Percentiles rank a stretch among this genome's conserved stretches.
These are phyloP conservation scores for Komagataella kurtzmanii DNA, from an alignment of 805 yeast genomes.

Conservation along the genomic window DNA sequence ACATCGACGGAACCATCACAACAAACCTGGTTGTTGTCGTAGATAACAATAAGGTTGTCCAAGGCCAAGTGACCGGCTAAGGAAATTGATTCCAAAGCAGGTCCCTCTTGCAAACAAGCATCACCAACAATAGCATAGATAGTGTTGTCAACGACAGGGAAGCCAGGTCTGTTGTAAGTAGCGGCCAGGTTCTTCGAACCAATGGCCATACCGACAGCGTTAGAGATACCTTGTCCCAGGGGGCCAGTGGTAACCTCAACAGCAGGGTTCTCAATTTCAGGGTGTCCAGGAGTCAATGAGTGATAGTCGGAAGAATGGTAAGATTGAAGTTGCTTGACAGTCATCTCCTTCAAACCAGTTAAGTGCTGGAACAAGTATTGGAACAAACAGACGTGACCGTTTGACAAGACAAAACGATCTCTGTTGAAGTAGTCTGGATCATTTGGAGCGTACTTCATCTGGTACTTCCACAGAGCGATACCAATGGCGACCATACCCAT, in stretches of 20 bases:
- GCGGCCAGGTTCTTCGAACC: conserved; percentile 21
- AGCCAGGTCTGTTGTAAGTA: conserved; percentile 20
- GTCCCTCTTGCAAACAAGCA: conserved; percentile 28
- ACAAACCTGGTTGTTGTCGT: conserved; percentile 23
- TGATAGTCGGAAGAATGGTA: conserved; percentile 17
- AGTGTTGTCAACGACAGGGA: conserved; percentile 15
- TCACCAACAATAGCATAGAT: conserved; percentile 23
- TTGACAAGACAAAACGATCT: conserved; percentile 23
- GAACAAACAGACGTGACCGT: conserved; percentile 23
- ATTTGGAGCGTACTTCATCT: conserved; percentile 17
- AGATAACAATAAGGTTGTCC: conserved; percentile 21
- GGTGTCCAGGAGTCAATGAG: conserved; percentile 23
- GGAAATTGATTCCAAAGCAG: conserved; percentile 23
- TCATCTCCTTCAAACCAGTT: conserved; percentile 20
- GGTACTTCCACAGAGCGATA: conserved; percentile 21
- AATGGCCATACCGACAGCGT: conserved; percentile 25
- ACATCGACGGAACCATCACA: conserved; percentile 23
- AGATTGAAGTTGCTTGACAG: conserved; percentile 18
- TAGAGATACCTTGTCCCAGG: conserved; percentile 28
- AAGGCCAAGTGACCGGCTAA: conserved; percentile 24
- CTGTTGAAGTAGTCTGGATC: conserved; percentile 21
- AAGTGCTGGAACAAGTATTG: conserved; percentile 17
- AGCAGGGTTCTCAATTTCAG: conserved; percentile 23
- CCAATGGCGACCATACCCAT: conserved; percentile 28
- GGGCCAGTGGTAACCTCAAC: conserved; percentile 27